Percentiles rank a stretch among this genome's conserved stretches.
These are phyloP conservation scores for Sonneratia alba DNA, from an alignment of 345 rosid species.

Conservation along the genomic window DNA sequence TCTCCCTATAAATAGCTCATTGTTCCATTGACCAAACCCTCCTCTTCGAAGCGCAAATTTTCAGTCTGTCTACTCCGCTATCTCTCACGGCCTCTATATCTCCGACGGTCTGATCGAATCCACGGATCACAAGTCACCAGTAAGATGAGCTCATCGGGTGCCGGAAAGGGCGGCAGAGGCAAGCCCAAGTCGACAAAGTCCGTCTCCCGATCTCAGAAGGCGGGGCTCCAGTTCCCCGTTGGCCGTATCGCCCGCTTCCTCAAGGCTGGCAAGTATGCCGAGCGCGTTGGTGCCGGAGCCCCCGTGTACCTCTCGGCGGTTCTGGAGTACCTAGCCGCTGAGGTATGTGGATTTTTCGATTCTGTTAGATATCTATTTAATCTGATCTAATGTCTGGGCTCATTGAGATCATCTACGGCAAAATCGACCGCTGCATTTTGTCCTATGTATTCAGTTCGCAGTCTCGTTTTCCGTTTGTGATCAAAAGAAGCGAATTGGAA, in stretches of 20 bases:
- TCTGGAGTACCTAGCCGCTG: background rate
- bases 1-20: background rate
- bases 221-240: constrained; percentile 62
- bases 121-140: background rate
- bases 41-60: background rate
- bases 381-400: background rate
- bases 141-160: background rate
- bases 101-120: background rate
- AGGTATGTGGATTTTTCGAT: background rate
- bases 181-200: constrained; percentile 43
- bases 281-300: background rate
- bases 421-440: background rate
- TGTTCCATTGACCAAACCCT: background rate
- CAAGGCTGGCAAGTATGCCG: background rate
- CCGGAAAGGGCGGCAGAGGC: constrained; percentile 52
- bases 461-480: background rate
- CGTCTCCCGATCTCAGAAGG: constrained; percentile 51
- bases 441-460: background rate
- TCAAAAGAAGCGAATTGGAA: background rate
- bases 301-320: background rate
- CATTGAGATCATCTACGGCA: background rate
- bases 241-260: background rate
- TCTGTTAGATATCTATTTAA: background rate
- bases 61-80: too few species aligned
- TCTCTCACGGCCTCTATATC: background rate